Evolutionary conservation across 352 stramenopile genomes (phyloP), one percentile per base, ranked within the genome.

Genomic region (Pythium biforme): DNA sequence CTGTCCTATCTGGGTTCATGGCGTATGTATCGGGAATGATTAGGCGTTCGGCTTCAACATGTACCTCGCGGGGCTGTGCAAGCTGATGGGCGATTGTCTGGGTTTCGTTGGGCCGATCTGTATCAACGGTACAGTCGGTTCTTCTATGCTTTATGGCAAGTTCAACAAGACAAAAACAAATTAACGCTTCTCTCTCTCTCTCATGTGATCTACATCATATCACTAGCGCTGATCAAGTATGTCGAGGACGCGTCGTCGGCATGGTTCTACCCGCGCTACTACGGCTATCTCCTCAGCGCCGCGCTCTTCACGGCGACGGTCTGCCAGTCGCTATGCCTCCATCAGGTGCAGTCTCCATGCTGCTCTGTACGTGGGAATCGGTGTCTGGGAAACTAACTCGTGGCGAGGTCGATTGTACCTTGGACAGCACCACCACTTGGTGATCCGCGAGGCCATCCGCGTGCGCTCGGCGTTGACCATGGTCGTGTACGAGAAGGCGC

Each of bases 81-180:
- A 99, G 76, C 57, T 98, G 10, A 57, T 86, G 22, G 96, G 98
- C 59, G 96, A 99, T 70, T 79, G 74, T 3, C 81, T 87, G 46
- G 74, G 96, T 23, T 98, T 99, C 64, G 83, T 98, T 3, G 94
- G 90, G 11, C 92, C 94, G 6, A 71, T 79, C 22, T 77, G 69
- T 49, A 73, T 79, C 54, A 79, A 79, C 31, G 72, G 72, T 79
- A 37, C 7, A 25, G 5, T 11, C 25, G n/a, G 6, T 40, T 25
- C 14, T 26, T 43, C 37, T 43, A 14, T 43, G 37, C 37, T 43
- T n/a, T 43, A n/a, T 43, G 26, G 26, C 14, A 29, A n/a, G 29
- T n/a, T 46, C 9, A 31, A 33, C 17, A 41, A 58, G 34, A 22
- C 31, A 4, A 37, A 15, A 8, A 22, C 12, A 59, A 43, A 53